Base-by-base conservation (phyloP, 306 rosid species). In the Geum urbanum region DNA sequence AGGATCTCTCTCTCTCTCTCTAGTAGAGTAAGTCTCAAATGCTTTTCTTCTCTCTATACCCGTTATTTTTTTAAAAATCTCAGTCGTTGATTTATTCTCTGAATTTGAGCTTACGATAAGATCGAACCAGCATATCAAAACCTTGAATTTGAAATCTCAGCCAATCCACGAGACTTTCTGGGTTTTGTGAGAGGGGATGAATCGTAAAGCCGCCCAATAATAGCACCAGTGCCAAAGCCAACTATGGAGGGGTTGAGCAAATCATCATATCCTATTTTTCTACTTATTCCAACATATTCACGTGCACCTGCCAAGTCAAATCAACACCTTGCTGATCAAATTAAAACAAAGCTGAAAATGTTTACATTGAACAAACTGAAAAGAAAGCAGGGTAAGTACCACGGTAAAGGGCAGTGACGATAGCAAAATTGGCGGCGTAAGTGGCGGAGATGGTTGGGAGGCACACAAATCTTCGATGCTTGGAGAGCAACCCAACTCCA, bases 141-240 rank as follows among this genome's bases (percentile, higher is more conserved):
- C n/a, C n/a, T n/a, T n/a, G n/a, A n/a, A n/a, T n/a, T n/a, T n/a
- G n/a, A n/a, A n/a, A n/a, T n/a, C n/a, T n/a, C n/a, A n/a, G n/a
- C n/a, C n/a, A n/a, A n/a, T n/a, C n/a, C n/a, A n/a, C n/a, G n/a
- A n/a, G n/a, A n/a, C n/a, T n/a, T n/a, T n/a, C n/a, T n/a, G n/a
- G n/a, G n/a, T n/a, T n/a, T n/a, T n/a, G n/a, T n/a, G n/a, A n/a
- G n/a, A n/a, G n/a, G n/a, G n/a, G n/a, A n/a, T n/a, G n/a, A 70
- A 94, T 97, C 95, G 76, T 94, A 91, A 47, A 94, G 79, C 63
- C 95, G 99, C 41, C 99, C 99, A 10, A 91, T 89, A 77, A 94
- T 62, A 71, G 92, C 91, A 80, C 99, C 99, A 24, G 86, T 86
- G 45, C 92, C 96, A 67, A 91, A 83, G 57, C 97, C 99, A 0